A percentile compares a stretch with the other conserved stretches of the same genome.
Evolutionary conservation across 1,139 yeast species (phyloP).

Genomic region (Debaryomyces subglobosus): DNA sequence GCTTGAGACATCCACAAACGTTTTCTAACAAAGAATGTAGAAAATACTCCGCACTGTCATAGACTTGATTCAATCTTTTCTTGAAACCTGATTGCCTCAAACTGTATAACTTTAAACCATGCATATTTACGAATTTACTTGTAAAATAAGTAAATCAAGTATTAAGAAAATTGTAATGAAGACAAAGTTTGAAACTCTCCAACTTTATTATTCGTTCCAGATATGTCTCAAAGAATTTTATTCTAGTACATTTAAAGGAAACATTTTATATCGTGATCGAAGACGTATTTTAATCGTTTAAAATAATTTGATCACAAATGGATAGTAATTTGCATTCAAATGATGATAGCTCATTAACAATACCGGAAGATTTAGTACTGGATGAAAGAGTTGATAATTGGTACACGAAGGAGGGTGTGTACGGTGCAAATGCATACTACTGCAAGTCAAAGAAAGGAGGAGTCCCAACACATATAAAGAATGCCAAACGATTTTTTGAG

Average conservation of each 20-base stretch:
- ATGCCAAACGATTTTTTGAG: neutral
- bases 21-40: too few species aligned
- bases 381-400: neutral
- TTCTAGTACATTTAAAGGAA: neutral
- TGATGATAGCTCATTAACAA: neutral
- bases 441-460: neutral
- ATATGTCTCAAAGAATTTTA: neutral
- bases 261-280: neutral
- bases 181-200: neutral
- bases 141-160: too few species aligned
- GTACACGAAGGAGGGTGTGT: neutral
- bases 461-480: neutral
- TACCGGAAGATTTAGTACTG: neutral
- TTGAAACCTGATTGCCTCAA: neutral
- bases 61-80: neutral
- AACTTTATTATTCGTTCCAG: neutral
- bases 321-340: neutral
- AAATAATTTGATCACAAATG: neutral
- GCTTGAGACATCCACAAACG: neutral
- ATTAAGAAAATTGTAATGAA: too few species aligned
- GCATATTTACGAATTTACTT: too few species aligned
- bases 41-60: neutral
- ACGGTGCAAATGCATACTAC: neutral
- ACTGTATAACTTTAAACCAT: neutral
- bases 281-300: neutral